Base-by-base conservation (phyloP, 331 rosid species). In the Acacia pycnantha region DNA sequence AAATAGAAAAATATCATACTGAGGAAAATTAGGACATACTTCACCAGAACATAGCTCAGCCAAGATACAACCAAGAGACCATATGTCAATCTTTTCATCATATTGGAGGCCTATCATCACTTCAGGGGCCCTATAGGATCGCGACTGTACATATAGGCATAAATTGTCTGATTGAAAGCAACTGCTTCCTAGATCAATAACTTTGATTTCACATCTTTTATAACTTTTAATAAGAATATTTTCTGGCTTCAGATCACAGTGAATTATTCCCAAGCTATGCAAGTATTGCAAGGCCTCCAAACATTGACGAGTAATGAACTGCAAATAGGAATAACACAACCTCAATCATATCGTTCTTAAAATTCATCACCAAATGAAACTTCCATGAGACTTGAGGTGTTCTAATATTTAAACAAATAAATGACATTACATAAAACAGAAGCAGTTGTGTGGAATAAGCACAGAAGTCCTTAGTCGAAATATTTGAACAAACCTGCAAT, bases 81-180 rank as follows among this genome's bases (percentile, higher is more conserved):
- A 96, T 81, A 96, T 82, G 84, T 96, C 99, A 77, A 96, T 96
- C 90, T 89, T 96, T 67, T 94, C 93, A 41, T 96, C 92, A 80
- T 96, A 96, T 24, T 97, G 90, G 83, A 94, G 97, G 85, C 99
- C 99, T 31, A 96, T 90, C 78, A 96, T 96, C 83, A 96, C 98
- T 92, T 96, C 99, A 31, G 99, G 99, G 82, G 99, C 99, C 86
- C 99, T 84, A 80, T 96, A 96, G 37, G 99, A 96, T 76, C 99
- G 93, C 26, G 99, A 96, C 73, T 96, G 99, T 66, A 96, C 99
- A 54, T 96, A 96, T 14, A 96, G 89, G 89, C 97, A 92, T 82
- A 96, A 81, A 85, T 84, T 91, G 89, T 96, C 99, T 0, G 97
- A 83, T 62, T 62, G 90, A 80, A 96, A 96, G 85, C 99, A 96